phyloP scores from a whole-genome alignment of 441 rosid species.

The Croton laevigatus region DNA sequence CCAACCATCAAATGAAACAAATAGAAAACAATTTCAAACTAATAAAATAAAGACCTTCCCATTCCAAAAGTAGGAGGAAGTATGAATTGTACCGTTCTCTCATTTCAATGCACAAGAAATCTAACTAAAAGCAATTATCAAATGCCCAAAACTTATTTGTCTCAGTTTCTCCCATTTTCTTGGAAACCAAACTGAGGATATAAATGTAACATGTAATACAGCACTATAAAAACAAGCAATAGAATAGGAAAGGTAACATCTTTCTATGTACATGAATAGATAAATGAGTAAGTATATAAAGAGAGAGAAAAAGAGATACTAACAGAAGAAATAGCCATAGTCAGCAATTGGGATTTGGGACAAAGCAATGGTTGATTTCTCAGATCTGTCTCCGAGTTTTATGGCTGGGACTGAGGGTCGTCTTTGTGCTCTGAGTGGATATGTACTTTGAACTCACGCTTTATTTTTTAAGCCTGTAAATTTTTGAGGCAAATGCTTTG shows the following conservation, averaged over 20 bases:
- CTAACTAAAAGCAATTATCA: not conserved
- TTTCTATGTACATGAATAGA: not conserved
- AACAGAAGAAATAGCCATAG: constrained; percentile 14
- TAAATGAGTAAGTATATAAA: not conserved
- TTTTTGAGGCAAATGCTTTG: not conserved
- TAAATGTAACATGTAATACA: not conserved
- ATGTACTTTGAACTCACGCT: too few species aligned
- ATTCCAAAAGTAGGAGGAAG: not conserved
- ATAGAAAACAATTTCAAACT: not conserved
- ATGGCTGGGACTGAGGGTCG: not conserved
- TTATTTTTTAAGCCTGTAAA: not conserved
- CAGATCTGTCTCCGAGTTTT: constrained; percentile 2
- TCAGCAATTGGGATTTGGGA: not conserved
- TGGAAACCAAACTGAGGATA: constrained; percentile 1
- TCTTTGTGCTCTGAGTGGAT: not conserved
- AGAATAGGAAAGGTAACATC: not conserved
- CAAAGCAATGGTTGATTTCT: not conserved
- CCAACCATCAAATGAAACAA: not conserved
- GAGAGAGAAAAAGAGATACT: not conserved
- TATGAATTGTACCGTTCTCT: not conserved
- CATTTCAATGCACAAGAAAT: constrained; percentile 1
- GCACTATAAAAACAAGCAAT: not conserved
- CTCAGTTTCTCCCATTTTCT: not conserved
- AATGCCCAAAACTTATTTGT: constrained; percentile 11
- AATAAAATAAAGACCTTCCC: not conserved